Percentiles rank a stretch among this genome's conserved stretches.
Conservation (phyloP, 2,329 filamentous ascomycete genomes). For the Paradendryphiella salina region DNA sequence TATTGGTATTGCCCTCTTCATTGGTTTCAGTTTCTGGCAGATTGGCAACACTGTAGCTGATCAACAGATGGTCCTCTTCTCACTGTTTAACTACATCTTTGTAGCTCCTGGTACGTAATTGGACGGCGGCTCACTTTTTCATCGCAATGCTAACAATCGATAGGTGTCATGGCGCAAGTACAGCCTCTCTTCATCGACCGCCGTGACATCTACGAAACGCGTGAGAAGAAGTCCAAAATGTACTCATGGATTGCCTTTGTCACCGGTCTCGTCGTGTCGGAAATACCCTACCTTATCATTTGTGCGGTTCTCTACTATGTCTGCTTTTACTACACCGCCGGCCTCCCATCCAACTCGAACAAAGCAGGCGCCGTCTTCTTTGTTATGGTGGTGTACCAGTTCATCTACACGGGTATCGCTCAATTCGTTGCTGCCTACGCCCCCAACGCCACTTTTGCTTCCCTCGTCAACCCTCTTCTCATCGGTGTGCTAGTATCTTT, state of each 20-base stretch:
- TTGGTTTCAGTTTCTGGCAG: conserved; percentile 35
- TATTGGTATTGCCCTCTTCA: conserved; percentile 30
- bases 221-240: conserved; percentile 65
- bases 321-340: conserved; percentile 65
- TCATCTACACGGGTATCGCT: conserved; percentile 60
- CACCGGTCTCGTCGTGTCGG: conserved; percentile 68
- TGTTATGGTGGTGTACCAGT: conserved; percentile 65
- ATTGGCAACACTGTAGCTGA: conserved; percentile 39
- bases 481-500: conserved; percentile 30
- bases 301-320: conserved; percentile 64
- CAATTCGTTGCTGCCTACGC: conserved; percentile 58
- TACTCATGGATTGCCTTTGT: conserved; percentile 77
- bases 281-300: conserved; percentile 67
- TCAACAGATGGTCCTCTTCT: conserved; percentile 50
- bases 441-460: conserved; percentile 52
- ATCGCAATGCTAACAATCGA: too few species aligned
- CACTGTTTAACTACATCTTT: conserved; percentile 56
- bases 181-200: conserved; percentile 52
- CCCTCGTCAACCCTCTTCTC: conserved; percentile 55
- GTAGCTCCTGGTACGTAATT: conserved; percentile 31
- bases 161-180: conserved; percentile 47
- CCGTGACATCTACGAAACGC: conserved; percentile 58
- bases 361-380: conserved; percentile 57
- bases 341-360: conserved; percentile 46
- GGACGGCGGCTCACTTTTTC: too few species aligned